A percentile compares a stretch with the other conserved stretches of the same genome.
These are phyloP conservation scores for Candida buenavistaensis DNA, from an alignment of 1,139 yeast species.

Conservation along the genomic window DNA sequence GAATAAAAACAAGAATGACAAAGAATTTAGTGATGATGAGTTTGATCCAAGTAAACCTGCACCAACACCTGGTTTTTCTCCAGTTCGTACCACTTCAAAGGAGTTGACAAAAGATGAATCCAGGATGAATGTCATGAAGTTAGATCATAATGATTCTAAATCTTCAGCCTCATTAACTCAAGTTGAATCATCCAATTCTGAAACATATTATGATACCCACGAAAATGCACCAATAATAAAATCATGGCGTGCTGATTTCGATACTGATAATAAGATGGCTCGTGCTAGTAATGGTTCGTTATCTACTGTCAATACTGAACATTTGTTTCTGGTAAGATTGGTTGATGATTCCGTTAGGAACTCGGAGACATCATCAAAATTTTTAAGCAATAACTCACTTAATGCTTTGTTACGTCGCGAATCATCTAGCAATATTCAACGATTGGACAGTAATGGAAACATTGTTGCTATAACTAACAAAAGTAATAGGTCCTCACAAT, in stretches of 20 bases:
- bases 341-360: slow-evolving; percentile 59
- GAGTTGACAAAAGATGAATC: slow-evolving; percentile 10
- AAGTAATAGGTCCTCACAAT: slow-evolving; percentile 13
- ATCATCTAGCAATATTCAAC: slow-evolving; percentile 47
- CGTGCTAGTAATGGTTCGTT: slow-evolving; percentile 64
- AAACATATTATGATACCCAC: slow-evolving; percentile 8
- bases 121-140: slow-evolving; percentile 46
- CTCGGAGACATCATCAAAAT: slow-evolving; percentile 29
- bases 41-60: slow-evolving; percentile 4
- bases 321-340: slow-evolving; percentile 74
- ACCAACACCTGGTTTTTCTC: slow-evolving; percentile 29
- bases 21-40: slow-evolving; percentile 11
- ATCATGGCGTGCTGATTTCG: slow-evolving; percentile 72
- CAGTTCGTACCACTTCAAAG: slow-evolving; percentile 16
- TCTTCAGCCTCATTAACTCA: slow-evolving; percentile 39
- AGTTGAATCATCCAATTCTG: slow-evolving; percentile 26
- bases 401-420: slow-evolving; percentile 31
- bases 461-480: slow-evolving; percentile 29
- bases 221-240: slow-evolving; percentile 43
- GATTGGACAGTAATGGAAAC: slow-evolving; percentile 57
- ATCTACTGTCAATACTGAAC: slow-evolving; percentile 86
- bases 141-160: slow-evolving; percentile 37
- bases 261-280: slow-evolving; percentile 24
- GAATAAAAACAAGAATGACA: slow-evolving; percentile 26
- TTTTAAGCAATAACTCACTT: slow-evolving; percentile 31